Percentiles rank a stretch among this genome's conserved stretches.
Evolutionary conservation across 805 yeast species (phyloP).

Genomic region (Maudiozyma pseudohumilis): DNA sequence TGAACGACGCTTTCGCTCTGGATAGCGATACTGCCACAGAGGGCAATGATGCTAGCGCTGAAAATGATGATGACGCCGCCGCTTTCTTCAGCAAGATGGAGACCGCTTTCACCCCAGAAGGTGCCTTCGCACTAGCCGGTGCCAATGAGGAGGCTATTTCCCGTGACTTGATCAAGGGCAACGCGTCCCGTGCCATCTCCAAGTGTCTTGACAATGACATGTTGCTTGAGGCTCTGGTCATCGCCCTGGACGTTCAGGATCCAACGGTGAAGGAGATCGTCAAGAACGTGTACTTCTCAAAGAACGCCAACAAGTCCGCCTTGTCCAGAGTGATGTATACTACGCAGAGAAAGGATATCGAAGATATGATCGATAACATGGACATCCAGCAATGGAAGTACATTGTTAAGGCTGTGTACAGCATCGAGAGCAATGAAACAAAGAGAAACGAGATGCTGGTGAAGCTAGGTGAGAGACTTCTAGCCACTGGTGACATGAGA

Average conservation of each 20-base stretch:
- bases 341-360: conserved; percentile 42
- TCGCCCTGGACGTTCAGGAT: conserved; percentile 61
- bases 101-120: conserved; percentile 38
- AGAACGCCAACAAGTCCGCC: conserved; percentile 38
- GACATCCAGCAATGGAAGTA: conserved; percentile 77
- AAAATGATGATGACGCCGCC: conserved; percentile 26
- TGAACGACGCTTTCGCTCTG: conserved; percentile 36
- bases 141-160: conserved; percentile 38
- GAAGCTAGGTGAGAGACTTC: conserved; percentile 70
- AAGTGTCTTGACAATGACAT: conserved; percentile 52
- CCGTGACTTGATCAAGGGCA: conserved; percentile 48
- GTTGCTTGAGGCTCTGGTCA: conserved; percentile 68
- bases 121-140: conserved; percentile 40
- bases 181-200: conserved; percentile 57
- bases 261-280: conserved; percentile 53
- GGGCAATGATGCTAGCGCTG: conserved; percentile 10
- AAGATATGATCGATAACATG: conserved; percentile 69
- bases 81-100: conserved; percentile 32
- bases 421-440: conserved; percentile 39
- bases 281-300: conserved; percentile 57
- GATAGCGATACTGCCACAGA: conserved; percentile 25
- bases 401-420: conserved; percentile 58
- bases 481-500: conserved; percentile 44
- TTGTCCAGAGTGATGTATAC: conserved; percentile 69
- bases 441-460: conserved; percentile 47